Evolutionary conservation across 257 asterid genomes (phyloP), one percentile per base, ranked within the genome.

Genomic region (Nyctanthes arbortristis): DNA sequence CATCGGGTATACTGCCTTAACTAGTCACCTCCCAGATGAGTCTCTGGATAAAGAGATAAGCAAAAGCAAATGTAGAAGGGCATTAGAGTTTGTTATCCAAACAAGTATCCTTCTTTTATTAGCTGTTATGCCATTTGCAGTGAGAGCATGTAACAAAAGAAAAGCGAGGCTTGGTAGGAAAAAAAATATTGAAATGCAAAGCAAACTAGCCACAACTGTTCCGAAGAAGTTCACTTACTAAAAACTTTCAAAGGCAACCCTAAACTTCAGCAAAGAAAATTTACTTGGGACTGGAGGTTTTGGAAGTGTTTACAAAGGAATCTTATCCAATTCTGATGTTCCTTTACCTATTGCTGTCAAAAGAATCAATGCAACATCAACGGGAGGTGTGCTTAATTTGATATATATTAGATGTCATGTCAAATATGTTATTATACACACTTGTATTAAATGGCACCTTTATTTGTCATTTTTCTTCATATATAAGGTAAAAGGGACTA

Each of bases 301-400:
- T 63, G 92, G 90, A 32, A 84, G 91, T 79, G 91, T 89, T 71
- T 89, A 82, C 68, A 82, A 60, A 77, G 92, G 92, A 3, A 70
- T 80, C 43, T 2, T 81, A 5, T 14, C 80, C 1, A 45, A 36
- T 40, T 40, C 80, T 2, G 75, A 82, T 67, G 62, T 67, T 64
- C 68, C 78, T 7, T 25, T 73, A 10, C 66, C 68, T 30, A 63
- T 84, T 0, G 93, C 96, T 61, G 96, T 84, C 73, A 89, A 89
- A 73, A 83, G 75, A 69, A 84, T 86, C 58, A 82, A 83, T 66
- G 85, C 91, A 37, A 77, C 91, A 20, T 89, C 96, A 45, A 80
- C 66, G 63, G 91, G 86, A 89, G 89, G 92, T 88, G 57, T 34
- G 57, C 4, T 63, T 20, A 30, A 32, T 56, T 66, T 13, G 16